Percentiles rank a stretch among this genome's conserved stretches.
Evolutionary conservation across 2,329 filamentous ascomycete genomes (phyloP).

Genomic region (Claviceps maximensis): DNA sequence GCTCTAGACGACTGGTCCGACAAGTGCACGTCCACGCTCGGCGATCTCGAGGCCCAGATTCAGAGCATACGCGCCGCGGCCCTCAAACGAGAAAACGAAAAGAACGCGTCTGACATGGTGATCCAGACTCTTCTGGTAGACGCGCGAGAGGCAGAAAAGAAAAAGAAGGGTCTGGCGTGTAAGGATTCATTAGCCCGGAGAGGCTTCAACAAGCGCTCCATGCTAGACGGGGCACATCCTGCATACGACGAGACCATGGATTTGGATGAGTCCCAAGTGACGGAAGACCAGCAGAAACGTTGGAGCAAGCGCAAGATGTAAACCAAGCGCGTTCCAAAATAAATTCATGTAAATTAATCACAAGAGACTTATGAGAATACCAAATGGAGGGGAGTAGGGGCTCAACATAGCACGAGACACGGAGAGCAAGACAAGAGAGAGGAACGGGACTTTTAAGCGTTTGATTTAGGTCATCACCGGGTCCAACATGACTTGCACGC

Average conservation of each 20-base stretch:
- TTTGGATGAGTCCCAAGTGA: constrained; percentile 37
- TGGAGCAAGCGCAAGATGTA: constrained; percentile 42
- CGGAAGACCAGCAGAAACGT: constrained; percentile 36
- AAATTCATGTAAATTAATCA: background rate
- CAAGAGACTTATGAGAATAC: background rate
- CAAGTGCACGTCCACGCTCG: constrained; percentile 64
- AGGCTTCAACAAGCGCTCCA: constrained; percentile 20
- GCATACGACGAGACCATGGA: constrained; percentile 41
- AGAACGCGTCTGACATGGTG: constrained; percentile 31
- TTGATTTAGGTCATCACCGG: background rate
- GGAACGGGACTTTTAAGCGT: background rate
- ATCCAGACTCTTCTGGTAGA: constrained; percentile 36
- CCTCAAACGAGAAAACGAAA: constrained; percentile 35
- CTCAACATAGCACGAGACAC: background rate
- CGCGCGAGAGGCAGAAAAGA: constrained; percentile 29
- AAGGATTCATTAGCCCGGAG: constrained; percentile 15
- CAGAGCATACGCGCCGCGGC: constrained; percentile 48
- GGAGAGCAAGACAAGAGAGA: background rate
- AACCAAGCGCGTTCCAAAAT: background rate
- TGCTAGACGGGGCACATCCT: constrained; percentile 30
- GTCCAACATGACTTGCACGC: background rate
- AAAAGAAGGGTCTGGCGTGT: constrained; percentile 14
- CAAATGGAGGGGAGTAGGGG: background rate
- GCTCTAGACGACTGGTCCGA: constrained; percentile 62
- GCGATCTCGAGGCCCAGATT: constrained; percentile 65